Evolutionary conservation across 1,284 basidiomycete species (phyloP).

Genomic region (Ustilago loliicola): DNA sequence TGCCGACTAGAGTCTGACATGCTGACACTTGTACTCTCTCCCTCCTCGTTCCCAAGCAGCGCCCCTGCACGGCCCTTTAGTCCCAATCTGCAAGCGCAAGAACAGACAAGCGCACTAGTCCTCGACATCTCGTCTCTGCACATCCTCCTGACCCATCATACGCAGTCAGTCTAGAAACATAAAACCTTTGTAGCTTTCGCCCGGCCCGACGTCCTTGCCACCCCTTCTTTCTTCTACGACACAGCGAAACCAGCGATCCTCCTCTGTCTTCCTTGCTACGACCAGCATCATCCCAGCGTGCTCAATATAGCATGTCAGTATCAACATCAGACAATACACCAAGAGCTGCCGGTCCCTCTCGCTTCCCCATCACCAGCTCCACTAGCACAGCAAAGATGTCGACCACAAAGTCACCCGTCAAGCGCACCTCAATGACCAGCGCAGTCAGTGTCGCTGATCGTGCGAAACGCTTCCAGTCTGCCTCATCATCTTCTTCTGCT

Average conservation of each 20-base stretch:
- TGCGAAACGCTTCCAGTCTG: constrained; percentile 25
- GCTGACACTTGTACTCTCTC: background rate
- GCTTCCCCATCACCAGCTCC: constrained; percentile 3
- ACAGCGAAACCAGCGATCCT: background rate
- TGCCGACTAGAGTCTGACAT: background rate
- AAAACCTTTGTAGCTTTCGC: background rate
- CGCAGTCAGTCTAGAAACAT: background rate
- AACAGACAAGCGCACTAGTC: background rate
- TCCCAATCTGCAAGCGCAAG: background rate
- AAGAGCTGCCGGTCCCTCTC: constrained; percentile 14
- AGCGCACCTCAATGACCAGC: constrained; percentile 36
- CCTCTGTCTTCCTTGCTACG: background rate
- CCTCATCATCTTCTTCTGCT: background rate
- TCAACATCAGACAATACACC: constrained; percentile 12
- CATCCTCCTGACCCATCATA: background rate
- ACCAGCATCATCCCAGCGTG: background rate
- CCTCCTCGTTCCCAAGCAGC: background rate
- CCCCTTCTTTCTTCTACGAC: background rate
- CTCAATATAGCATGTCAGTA: background rate
- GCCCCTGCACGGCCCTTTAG: background rate
- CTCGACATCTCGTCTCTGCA: background rate
- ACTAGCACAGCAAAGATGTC: constrained; percentile 14
- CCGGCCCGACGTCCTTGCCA: background rate
- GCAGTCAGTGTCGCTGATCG: constrained; percentile 36
- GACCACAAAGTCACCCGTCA: constrained; percentile 11